Base-by-base conservation (phyloP, 805 yeast genomes). In the Alloascoidea hylecoeti region DNA sequence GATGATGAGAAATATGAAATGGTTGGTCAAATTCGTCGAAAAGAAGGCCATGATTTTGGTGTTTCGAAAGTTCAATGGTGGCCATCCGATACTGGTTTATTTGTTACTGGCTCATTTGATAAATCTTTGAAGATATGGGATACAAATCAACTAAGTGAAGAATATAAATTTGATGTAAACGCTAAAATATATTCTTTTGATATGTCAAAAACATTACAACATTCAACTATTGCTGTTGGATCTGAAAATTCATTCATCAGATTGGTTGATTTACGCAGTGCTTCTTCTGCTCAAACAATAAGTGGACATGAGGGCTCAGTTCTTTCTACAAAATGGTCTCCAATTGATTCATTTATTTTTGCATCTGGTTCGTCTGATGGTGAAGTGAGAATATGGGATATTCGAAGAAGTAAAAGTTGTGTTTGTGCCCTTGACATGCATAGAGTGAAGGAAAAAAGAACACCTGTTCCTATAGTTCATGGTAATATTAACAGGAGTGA, bases 311-410 rank as follows among this genome's bases (percentile, higher is more conserved):
- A 50, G 34, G 73, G 76, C 1, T 68, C 63, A 40, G 68, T 76
- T 1, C 51, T 75, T 35, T 56, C 74, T 17, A 74, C 78, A 18
- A 72, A 75, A 48, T 85, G 94, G 89, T 78, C 81, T 35, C 95
- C 95, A 0, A 58, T 60, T 4, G 60, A 70, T 43, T 56, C 73
- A 0, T 57, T 78, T 47, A 43, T 80, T 3, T 59, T 88, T 2
- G 86, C 88, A 0, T 68, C 85, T 3, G 95, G 95, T 1, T 86
- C 89, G 15, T 68, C 72, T 14, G 84, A 79, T 46, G 96, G 96
- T 0, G 77, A 77, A 35, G 76, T 81, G 5, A 67, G 81, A 38
- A 51, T 88, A 0, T 88, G 96, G 96, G 97, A 88, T 52, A 68
- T 85, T 6, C 58, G 97, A 35, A 59, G 80, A 36, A 71, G 83